Percentiles rank a stretch among this genome's conserved stretches.
These are phyloP conservation scores for Neonectria faginata DNA, from an alignment of 2,329 filamentous ascomycete species.

Conservation along the genomic window DNA sequence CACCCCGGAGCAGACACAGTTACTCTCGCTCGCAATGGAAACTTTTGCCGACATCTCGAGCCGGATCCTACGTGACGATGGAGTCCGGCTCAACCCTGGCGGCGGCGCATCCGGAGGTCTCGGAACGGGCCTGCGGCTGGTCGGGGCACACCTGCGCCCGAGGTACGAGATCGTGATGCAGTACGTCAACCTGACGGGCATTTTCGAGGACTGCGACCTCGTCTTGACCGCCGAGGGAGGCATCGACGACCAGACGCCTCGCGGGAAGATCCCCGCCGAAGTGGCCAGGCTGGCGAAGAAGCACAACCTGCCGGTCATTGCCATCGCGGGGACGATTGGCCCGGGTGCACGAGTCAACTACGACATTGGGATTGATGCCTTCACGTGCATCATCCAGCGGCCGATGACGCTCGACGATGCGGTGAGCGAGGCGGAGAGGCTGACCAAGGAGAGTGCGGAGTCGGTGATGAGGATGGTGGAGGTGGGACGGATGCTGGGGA, in stretches of 20 bases:
- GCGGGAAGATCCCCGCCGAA: conserved; percentile 66
- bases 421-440: conserved; percentile 46
- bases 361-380: conserved; percentile 50
- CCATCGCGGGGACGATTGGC: conserved; percentile 54
- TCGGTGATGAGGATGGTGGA: conserved; percentile 50
- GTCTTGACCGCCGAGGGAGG: conserved; percentile 66
- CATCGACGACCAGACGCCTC: conserved; percentile 63
- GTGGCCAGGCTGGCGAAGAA: conserved; percentile 61
- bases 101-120: conserved; percentile 65
- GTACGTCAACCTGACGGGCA: conserved; percentile 60
- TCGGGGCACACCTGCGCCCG: conserved; percentile 59
- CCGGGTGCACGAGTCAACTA: conserved; percentile 50
- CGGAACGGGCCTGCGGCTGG: conserved; percentile 61
- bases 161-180: conserved; percentile 63
- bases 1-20: conserved; percentile 54
- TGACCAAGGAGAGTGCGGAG: conserved; percentile 50
- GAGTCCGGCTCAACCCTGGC: conserved; percentile 55
- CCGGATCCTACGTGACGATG: conserved; percentile 49
- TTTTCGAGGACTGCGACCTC: conserved; percentile 61
- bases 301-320: conserved; percentile 58
- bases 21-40: conserved; percentile 57
- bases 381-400: conserved; percentile 49
- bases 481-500: conserved; percentile 47
- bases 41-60: conserved; percentile 53
- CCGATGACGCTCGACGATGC: conserved; percentile 49